A percentile compares a stretch with the other conserved stretches of the same genome.
These are phyloP conservation scores for Auriscalpium orientale DNA, from an alignment of 768 basidiomycete species.

Conservation along the genomic window DNA sequence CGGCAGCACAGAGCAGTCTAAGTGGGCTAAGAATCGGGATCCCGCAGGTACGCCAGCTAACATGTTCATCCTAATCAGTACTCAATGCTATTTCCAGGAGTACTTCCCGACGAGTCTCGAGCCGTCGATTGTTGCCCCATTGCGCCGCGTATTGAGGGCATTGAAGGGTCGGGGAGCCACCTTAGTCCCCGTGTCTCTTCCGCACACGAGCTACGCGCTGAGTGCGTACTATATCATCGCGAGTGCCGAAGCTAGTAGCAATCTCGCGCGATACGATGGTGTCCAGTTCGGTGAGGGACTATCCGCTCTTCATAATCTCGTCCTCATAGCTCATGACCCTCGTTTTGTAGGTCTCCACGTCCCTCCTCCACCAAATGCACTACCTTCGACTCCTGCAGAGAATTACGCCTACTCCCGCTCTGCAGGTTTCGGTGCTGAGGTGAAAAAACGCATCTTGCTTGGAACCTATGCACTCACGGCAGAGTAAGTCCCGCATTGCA, in stretches of 20 bases:
- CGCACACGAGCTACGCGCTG: constrained; percentile 61
- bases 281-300: constrained; percentile 61
- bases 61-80: neutral
- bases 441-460: constrained; percentile 76
- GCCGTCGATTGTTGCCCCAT: constrained; percentile 32
- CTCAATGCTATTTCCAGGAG: constrained; percentile 37
- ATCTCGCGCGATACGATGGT: constrained; percentile 85
- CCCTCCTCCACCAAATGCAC: constrained; percentile 32
- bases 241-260: constrained; percentile 89
- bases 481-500: constrained; percentile 50
- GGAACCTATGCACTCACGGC: constrained; percentile 90
- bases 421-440: constrained; percentile 74
- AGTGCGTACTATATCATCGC: constrained; percentile 97
- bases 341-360: constrained; percentile 40
- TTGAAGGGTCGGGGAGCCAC: constrained; percentile 52
- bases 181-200: constrained; percentile 67
- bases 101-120: constrained; percentile 73
- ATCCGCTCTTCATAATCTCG: too few relatives aligned
- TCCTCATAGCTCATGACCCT: too few relatives aligned
- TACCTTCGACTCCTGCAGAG: constrained; percentile 41
- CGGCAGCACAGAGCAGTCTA: constrained; percentile 20
- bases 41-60: constrained; percentile 46
- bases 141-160: constrained; percentile 37
- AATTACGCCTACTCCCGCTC: constrained; percentile 65
- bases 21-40: constrained; percentile 64